Conservation (phyloP, 805 yeast species). For the Lipomyces yamadae region DNA sequence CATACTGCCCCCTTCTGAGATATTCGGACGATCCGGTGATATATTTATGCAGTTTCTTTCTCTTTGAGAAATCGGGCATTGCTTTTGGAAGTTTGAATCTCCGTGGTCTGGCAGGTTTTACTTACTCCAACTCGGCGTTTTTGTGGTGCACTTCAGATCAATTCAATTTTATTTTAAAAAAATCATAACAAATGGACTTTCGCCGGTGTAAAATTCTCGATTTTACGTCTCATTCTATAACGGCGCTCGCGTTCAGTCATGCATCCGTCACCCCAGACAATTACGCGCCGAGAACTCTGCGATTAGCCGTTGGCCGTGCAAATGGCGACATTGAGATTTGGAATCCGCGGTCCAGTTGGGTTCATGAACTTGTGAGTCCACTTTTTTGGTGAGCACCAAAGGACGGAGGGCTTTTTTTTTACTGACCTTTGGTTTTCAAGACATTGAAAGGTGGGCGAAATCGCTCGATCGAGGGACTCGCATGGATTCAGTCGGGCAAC, state of each 20-base stretch:
- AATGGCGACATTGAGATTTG: slow-evolving; percentile 96
- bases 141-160: not conserved
- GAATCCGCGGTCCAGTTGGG: slow-evolving; percentile 83
- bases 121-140: not conserved
- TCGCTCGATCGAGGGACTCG: slow-evolving; percentile 85
- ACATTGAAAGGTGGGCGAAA: slow-evolving; percentile 78
- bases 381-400: slow-evolving; percentile 39
- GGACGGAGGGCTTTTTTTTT: not conserved
- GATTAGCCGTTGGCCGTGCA: slow-evolving; percentile 89
- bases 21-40: too few species aligned
- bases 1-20: too few species aligned
- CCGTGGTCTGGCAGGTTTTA: too few species aligned
- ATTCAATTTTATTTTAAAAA: not conserved
- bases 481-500: slow-evolving; percentile 66
- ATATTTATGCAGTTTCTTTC: too few species aligned
- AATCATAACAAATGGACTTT: slow-evolving; percentile 58
- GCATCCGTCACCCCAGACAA: slow-evolving; percentile 53
- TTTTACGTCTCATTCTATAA: slow-evolving; percentile 80
- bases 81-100: too few species aligned
- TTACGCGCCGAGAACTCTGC: slow-evolving; percentile 58
- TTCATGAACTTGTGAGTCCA: slow-evolving; percentile 58
- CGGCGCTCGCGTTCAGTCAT: slow-evolving; percentile 67
- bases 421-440: not conserved
- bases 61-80: too few species aligned
- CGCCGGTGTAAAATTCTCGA: slow-evolving; percentile 94